These are phyloP conservation scores for Gracilariopsis chorda DNA, from an alignment of 23 red algal species.

Conservation along the genomic window DNA sequence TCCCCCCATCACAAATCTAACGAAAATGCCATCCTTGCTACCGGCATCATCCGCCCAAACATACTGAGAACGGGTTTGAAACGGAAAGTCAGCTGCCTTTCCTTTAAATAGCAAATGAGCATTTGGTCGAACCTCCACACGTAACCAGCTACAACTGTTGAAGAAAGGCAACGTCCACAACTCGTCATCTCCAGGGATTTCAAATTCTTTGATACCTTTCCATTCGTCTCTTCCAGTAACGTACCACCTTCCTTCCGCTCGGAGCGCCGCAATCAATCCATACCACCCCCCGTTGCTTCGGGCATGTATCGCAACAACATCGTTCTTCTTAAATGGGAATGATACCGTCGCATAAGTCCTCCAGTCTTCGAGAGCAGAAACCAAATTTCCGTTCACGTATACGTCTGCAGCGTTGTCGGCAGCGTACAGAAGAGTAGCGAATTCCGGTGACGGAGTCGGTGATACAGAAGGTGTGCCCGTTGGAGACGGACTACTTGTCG, in stretches of 20 bases:
- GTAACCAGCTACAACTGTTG: background rate
- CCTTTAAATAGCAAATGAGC: background rate
- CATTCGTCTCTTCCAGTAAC: constrained; percentile 26
- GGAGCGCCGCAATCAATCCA: constrained; percentile 17
- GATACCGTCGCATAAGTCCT: background rate
- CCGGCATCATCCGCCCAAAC: constrained; percentile 24
- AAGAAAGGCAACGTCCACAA: constrained; percentile 15
- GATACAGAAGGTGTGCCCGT: background rate
- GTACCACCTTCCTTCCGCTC: background rate
- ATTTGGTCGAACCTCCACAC: constrained; percentile 6
- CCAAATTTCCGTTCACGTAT: constrained; percentile 17
- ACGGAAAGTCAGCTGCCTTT: background rate
- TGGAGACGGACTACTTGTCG: background rate
- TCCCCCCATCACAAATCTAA: constrained; percentile 4
- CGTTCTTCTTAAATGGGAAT: background rate
- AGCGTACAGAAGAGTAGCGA: constrained; percentile 9
- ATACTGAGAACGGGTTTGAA: constrained; percentile 5
- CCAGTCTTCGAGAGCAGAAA: constrained; percentile 8
- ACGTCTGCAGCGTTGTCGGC: constrained; percentile 4
- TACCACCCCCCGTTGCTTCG: background rate
- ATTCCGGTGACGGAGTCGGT: background rate
- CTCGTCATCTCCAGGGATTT: constrained; percentile 12
- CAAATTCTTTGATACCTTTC: constrained; percentile 2
- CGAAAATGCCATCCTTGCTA: constrained; percentile 5
- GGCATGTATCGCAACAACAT: constrained; percentile 29